Evolutionary conservation across 139 green algal species (phyloP), one percentile per base, ranked within the genome.

Genomic region (Chlorella sp.): DNA sequence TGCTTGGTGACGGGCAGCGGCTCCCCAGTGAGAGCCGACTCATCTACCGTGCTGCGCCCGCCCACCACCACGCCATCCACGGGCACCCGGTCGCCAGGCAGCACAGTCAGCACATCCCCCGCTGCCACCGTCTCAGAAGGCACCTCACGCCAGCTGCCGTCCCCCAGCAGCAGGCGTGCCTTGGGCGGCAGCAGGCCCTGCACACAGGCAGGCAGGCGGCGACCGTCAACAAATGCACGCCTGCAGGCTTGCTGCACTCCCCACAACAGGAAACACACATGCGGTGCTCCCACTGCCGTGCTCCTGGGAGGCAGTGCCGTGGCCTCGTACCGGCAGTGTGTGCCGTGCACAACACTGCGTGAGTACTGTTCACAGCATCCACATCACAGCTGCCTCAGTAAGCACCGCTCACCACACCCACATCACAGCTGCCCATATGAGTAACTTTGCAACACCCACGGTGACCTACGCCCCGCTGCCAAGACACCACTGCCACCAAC

Each of bases 21-120:
- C 94, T 99, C 97, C 12, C 97, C 97, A 21, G 95, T 98, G 14
- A 99, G 81, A 0, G 95, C 93, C n/a, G 91, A 94, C 91, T 98
- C 97, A 75, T 99, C 93, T 37, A 98, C 93, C 0, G 90, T 93
- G 84, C 81, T 94, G 34, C 93, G 86, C 0, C 97, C 97, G 0
- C 57, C 86, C 73, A 96, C 90, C 64, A 99, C 96, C 40, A 91
- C 73, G 12, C 97, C 97, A 73, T 99, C 97, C 64, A 98, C 96
- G 32, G 97, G 97, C n/a, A 99, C 88, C 15, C 93, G 79, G 83
- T 99, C 97, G 18, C 97, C 97, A 4, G 97, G 97, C 84, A 98
- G 93, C 71, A 99, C 95, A 21, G 92, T 83, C 64, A 99, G 83
- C 73, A 96, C 36, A 85, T 97, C 95, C 24, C 97, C 97, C 0